These are phyloP conservation scores for Dryadomyces quercus-mongolicae DNA, from an alignment of 2,329 filamentous ascomycete genomes.

Conservation along the genomic window DNA sequence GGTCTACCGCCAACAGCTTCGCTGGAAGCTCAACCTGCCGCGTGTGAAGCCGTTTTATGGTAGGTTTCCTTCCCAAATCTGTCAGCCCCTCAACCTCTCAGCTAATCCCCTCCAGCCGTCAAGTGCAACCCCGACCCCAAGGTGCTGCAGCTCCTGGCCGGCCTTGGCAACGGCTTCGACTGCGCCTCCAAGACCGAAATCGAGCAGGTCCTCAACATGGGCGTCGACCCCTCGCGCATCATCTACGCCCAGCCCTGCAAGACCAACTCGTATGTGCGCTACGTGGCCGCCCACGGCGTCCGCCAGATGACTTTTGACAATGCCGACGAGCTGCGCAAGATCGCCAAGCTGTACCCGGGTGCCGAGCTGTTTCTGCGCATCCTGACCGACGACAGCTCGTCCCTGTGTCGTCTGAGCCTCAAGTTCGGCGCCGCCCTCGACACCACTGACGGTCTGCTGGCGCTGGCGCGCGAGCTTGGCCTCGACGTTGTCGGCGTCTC, in stretches of 20 bases:
- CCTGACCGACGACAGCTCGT: constrained; percentile 89
- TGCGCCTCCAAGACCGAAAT: constrained; percentile 98
- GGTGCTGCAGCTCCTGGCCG: constrained; percentile 76
- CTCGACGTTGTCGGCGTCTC: constrained; percentile 92
- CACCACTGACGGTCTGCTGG: constrained; percentile 62
- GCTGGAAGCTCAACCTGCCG: constrained; percentile 90
- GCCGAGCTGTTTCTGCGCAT: constrained; percentile 93
- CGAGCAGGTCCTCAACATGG: constrained; percentile 74
- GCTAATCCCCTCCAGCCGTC: constrained; percentile 54
- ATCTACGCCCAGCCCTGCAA: constrained; percentile 99
- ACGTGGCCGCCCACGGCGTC: constrained; percentile 72
- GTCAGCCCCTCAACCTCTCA: not conserved
- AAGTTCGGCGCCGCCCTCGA: constrained; percentile 94
- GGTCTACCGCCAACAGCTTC: constrained; percentile 95
- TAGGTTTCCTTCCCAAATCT: constrained; percentile 30
- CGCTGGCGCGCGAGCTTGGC: constrained; percentile 66
- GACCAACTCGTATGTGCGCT: constrained; percentile 94
- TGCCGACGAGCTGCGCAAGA: constrained; percentile 93
- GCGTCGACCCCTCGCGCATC: constrained; percentile 78
- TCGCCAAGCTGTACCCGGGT: constrained; percentile 78
- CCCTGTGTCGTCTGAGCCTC: constrained; percentile 86
- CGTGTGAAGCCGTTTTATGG: constrained; percentile 95
- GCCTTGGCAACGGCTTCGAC: constrained; percentile 89
- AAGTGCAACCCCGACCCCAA: constrained; percentile 96
- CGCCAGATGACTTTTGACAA: constrained; percentile 99